phyloP scores from a whole-genome alignment of 495 filamentous ascomycete genomes.

The Umbilicaria muhlenbergii region DNA sequence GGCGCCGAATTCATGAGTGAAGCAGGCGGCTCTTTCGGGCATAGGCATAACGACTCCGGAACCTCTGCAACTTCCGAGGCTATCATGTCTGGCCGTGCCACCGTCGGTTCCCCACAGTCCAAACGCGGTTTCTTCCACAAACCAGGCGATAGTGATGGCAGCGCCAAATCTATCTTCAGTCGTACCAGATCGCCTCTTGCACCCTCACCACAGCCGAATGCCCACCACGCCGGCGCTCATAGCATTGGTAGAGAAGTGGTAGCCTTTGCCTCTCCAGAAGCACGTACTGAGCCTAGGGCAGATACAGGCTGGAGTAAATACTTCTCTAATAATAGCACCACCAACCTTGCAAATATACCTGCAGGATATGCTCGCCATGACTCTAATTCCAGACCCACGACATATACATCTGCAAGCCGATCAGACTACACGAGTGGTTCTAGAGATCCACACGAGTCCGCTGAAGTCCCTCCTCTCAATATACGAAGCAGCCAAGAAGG shows the following conservation, averaged over 20 bases:
- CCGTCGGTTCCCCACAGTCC: conserved; percentile 11
- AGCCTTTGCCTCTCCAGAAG: conserved; percentile 8
- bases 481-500: conserved; percentile 10
- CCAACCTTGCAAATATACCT: conserved; percentile 22
- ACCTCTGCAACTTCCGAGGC: conserved; percentile 22
- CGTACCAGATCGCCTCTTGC: conserved; percentile 9
- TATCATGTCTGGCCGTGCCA: conserved; percentile 17
- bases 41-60: conserved; percentile 7
- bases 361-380: conserved; percentile 2
- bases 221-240: background rate
- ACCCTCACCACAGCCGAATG: conserved; percentile 11
- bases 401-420: conserved; percentile 16
- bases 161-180: conserved; percentile 13
- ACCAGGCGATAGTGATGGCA: conserved; percentile 10
- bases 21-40: conserved; percentile 26
- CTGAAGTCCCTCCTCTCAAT: conserved; percentile 13
- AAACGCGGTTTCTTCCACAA: conserved; percentile 11
- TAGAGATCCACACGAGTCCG: conserved; percentile 11
- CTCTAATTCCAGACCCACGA: conserved; percentile 12
- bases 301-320: conserved; percentile 46
- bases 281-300: conserved; percentile 30
- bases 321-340: conserved; percentile 37
- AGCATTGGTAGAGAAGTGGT: no score
- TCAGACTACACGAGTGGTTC: conserved; percentile 11
- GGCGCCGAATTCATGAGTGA: conserved; percentile 39